Evolutionary conservation across 1,284 basidiomycete species (phyloP).

Genomic region (Psilocybe mexicana): DNA sequence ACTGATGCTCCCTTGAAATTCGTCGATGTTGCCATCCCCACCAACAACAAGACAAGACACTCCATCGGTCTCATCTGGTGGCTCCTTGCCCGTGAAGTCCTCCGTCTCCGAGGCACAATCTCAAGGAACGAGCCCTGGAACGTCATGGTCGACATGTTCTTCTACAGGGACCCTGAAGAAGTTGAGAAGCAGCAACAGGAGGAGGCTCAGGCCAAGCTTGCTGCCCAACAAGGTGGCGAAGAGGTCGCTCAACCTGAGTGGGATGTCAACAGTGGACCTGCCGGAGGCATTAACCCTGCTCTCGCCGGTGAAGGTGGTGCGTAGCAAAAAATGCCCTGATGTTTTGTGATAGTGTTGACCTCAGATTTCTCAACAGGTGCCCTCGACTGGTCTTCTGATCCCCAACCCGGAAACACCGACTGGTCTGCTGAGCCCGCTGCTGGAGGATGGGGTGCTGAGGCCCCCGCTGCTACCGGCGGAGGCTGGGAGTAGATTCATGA

Average conservation of each 20-base stretch:
- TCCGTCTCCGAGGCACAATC: slow-evolving; percentile 92
- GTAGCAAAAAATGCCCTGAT: slow-evolving; percentile 15
- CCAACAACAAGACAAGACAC: slow-evolving; percentile 99
- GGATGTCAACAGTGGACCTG: slow-evolving; percentile 74
- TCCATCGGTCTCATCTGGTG: slow-evolving; percentile 99
- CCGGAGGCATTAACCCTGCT: slow-evolving; percentile 77
- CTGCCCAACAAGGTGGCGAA: slow-evolving; percentile 58
- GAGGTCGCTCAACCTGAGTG: slow-evolving; percentile 64
- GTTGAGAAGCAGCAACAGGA: slow-evolving; percentile 96
- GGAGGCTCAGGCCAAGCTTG: slow-evolving; percentile 82
- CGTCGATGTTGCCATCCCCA: slow-evolving; percentile 98
- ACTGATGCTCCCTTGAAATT: slow-evolving; percentile 97
- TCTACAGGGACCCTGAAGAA: slow-evolving; percentile 99
- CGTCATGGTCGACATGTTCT: slow-evolving; percentile 99
- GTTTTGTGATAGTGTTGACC: slow-evolving; percentile 9
- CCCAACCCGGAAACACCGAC: slow-evolving; percentile 61
- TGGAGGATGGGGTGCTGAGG: slow-evolving; percentile 63
- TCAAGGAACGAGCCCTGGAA: slow-evolving; percentile 93
- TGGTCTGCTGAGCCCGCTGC: slow-evolving; percentile 81
- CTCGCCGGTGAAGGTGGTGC: slow-evolving; percentile 68
- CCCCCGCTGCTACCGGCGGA: slow-evolving; percentile 39
- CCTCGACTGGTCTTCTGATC: slow-evolving; percentile 85
- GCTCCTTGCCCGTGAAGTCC: slow-evolving; percentile 96
- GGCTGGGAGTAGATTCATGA: slow-evolving; percentile 60
- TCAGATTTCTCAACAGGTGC: slow-evolving; percentile 47